Evolutionary conservation across 148 eudicot species (phyloP).

Genomic region (Vaccinium corymbosum): DNA sequence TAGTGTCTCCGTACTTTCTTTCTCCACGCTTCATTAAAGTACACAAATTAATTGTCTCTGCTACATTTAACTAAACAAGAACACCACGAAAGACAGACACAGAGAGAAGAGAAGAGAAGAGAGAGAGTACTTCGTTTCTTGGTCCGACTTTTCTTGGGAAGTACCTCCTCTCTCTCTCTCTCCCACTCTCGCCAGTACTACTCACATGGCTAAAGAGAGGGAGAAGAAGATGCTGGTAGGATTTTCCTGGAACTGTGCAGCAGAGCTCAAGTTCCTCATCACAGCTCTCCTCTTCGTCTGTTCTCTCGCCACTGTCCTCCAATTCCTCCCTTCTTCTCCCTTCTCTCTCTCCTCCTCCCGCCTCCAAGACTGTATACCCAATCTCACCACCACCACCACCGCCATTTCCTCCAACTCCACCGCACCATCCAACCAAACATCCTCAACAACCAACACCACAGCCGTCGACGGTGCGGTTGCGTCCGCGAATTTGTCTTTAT

Average conservation of each 20-base stretch:
- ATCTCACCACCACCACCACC: conserved; percentile 8
- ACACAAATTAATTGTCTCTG: too few relatives aligned
- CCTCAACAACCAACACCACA: background rate
- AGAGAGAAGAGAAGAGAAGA: too few relatives aligned
- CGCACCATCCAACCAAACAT: background rate
- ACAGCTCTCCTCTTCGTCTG: conserved; percentile 57
- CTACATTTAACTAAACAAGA: too few relatives aligned
- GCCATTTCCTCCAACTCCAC: background rate
- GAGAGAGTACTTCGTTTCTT: background rate
- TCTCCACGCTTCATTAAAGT: too few relatives aligned
- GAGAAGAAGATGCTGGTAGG: conserved; percentile 42
- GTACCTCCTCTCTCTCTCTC: background rate
- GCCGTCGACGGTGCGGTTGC: too few relatives aligned
- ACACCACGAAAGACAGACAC: too few relatives aligned
- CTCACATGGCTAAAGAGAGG: conserved; percentile 19
- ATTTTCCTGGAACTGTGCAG: conserved; percentile 51
- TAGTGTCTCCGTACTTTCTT: too few relatives aligned
- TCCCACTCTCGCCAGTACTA: background rate
- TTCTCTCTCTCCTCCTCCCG: conserved; percentile 34
- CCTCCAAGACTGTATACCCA: conserved; percentile 25
- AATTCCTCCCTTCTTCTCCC: conserved; percentile 52
- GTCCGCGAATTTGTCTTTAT: background rate
- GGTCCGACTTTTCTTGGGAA: too few relatives aligned
- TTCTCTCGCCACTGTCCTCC: conserved; percentile 53
- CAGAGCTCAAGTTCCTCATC: conserved; percentile 62